phyloP scores from a whole-genome alignment of 2,329 filamentous ascomycete species.

The Amesomyces nigricolor region DNA sequence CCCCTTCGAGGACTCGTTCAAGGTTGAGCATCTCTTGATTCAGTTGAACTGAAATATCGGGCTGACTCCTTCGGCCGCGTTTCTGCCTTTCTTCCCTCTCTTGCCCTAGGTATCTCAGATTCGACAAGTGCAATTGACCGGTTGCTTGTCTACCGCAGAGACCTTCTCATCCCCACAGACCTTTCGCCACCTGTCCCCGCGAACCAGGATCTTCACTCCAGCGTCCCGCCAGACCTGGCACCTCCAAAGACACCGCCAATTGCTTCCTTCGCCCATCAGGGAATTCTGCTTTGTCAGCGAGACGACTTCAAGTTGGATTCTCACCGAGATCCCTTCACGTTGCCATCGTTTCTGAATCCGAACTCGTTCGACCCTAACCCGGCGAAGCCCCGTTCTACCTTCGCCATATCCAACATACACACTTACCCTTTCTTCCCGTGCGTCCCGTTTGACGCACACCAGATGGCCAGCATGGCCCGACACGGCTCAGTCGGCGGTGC shows the following conservation, averaged over 20 bases:
- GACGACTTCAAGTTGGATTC: neutral
- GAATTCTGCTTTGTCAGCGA: conserved; percentile 1
- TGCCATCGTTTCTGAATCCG: neutral
- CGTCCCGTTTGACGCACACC: neutral
- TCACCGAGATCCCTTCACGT: neutral
- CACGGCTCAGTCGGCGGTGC: conserved; percentile 32
- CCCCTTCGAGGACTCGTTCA: conserved; percentile 21
- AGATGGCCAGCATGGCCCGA: conserved; percentile 35
- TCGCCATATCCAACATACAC: conserved; percentile 2
- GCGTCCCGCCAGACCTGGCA: conserved; percentile 1
- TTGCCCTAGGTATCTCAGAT: conserved; percentile 12
- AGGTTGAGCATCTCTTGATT: conserved; percentile 10
- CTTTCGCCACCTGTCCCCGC: neutral
- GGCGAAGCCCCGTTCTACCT: conserved; percentile 1
- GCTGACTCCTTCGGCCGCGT: conserved; percentile 27
- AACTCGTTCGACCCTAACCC: neutral
- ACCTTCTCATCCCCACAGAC: neutral
- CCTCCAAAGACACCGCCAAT: neutral
- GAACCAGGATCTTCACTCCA: too few species aligned
- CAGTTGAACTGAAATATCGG: conserved; percentile 28
- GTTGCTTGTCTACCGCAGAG: neutral
- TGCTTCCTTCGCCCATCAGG: neutral
- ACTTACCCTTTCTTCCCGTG: neutral
- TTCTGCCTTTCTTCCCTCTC: conserved; percentile 22
- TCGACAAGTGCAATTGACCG: conserved; percentile 8